A percentile compares a stretch with the other conserved stretches of the same genome.
phyloP scores from a whole-genome alignment of 1,284 basidiomycete genomes.

The Boletus smithii region DNA sequence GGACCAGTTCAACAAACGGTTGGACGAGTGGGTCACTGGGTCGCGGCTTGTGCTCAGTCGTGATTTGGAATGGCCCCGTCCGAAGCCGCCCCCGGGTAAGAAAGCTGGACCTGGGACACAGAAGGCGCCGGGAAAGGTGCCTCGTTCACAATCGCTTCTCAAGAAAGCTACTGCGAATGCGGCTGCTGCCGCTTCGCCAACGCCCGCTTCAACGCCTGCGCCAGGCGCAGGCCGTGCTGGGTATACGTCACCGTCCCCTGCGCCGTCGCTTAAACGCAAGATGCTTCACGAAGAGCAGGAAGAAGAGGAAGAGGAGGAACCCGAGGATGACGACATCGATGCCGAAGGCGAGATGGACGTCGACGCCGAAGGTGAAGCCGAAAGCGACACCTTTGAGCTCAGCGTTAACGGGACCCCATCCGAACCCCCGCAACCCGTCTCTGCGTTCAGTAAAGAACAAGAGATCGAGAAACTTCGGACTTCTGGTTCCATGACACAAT shows the following conservation, averaged over 20 bases:
- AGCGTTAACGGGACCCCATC: constrained; percentile 41
- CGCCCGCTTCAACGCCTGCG: constrained; percentile 48
- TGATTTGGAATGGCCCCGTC: constrained; percentile 96
- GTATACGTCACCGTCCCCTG: constrained; percentile 57
- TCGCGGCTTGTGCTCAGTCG: constrained; percentile 80
- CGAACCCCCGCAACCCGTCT: constrained; percentile 45
- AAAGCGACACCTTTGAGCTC: constrained; percentile 57
- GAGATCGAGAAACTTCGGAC: constrained; percentile 98
- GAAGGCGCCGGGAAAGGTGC: constrained; percentile 62
- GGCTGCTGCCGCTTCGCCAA: constrained; percentile 48
- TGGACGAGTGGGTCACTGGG: constrained; percentile 98
- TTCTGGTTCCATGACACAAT: constrained; percentile 98
- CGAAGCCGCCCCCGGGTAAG: constrained; percentile 61
- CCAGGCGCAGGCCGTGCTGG: constrained; percentile 40
- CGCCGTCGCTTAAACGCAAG: constrained; percentile 64
- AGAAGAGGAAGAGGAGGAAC: constrained; percentile 56
- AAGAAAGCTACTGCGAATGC: constrained; percentile 79
- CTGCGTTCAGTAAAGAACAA: constrained; percentile 88
- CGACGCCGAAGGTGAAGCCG: constrained; percentile 46
- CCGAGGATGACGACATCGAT: constrained; percentile 55
- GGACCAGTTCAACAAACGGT: constrained; percentile 96
- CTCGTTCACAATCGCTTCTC: constrained; percentile 55
- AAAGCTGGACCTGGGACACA: constrained; percentile 46
- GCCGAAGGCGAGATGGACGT: constrained; percentile 51
- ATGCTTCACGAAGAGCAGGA: constrained; percentile 54